Evolutionary conservation across 179 eudicot species (phyloP), one percentile per base, ranked within the genome.

Genomic region (Spinacia oleracea): DNA sequence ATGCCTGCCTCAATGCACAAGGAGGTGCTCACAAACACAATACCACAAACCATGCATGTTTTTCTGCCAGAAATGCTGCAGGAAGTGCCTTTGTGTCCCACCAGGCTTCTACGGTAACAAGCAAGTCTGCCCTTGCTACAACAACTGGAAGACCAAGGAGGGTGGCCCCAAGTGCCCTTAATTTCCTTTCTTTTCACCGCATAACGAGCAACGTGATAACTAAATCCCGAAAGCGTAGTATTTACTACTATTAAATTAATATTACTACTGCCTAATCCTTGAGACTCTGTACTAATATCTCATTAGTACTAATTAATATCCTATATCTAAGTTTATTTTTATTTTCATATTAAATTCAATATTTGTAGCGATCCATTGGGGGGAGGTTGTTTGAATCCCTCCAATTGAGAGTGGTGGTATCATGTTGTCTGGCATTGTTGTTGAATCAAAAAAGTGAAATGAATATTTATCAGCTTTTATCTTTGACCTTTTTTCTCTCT

Each of bases 81-180:
- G 59, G 58, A 86, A 81, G 70, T 86, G 88, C 74, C 79, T 77
- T 9, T 86, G 88, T 40, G 88, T 86, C 1, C 88, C 88, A 20
- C 83, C 86, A 15, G 88, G 88, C 31, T 58, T 14, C 68, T 86
- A 83, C 9, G 84, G 84, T 3, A 83, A 86, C 83, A 86, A 86
- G 74, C 74, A 83, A 50, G 84, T 78, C 12, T 86, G 88, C 79
- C 83, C 86, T 45, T 86, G 88, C 84, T 86, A 86, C 86, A 83
- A 86, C 86, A 79, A 79, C 84, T 86, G 86, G 88, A 86, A 83
- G 86, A 86, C 86, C 76, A 55, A 83, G 62, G 48, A 77, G 34
- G 88, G 88, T 48, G 84, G 86, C 42, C 88, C 88, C 59, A 86
- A 86, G 21, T 86, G 88, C 83, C 88, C 88, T 78, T 86, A 55